Evolutionary conservation across 176 grass and related monocot genomes (phyloP).

Genomic region (Oryza coarctata): DNA sequence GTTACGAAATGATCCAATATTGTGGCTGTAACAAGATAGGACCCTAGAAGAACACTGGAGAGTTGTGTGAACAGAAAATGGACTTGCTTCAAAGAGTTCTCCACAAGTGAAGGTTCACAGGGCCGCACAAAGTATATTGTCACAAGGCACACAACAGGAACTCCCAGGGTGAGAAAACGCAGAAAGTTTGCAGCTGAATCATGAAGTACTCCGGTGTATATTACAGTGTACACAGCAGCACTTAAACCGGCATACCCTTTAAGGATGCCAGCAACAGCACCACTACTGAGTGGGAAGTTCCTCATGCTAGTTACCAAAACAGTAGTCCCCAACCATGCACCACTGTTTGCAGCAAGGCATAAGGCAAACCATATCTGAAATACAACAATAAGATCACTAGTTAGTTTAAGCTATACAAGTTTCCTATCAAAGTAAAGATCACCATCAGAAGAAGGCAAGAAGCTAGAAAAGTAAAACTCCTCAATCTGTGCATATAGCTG

Average conservation of each 20-base stretch:
- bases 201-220: constrained; percentile 68
- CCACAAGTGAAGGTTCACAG: constrained; percentile 71
- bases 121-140: constrained; percentile 90
- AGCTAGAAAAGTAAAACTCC: not conserved
- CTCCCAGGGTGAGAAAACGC: constrained; percentile 64
- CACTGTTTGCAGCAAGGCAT: constrained; percentile 79
- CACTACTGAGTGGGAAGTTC: constrained; percentile 90
- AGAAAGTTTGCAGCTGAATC: constrained; percentile 64
- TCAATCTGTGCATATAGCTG: not conserved
- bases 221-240: constrained; percentile 81
- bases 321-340: constrained; percentile 78
- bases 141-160: constrained; percentile 58
- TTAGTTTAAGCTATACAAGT: not conserved
- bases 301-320: constrained; percentile 93
- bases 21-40: constrained; percentile 66
- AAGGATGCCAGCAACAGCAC: constrained; percentile 84
- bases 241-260: constrained; percentile 82
- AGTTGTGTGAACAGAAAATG: constrained; percentile 86
- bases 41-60: constrained; percentile 61
- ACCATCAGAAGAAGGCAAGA: not conserved
- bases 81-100: constrained; percentile 52
- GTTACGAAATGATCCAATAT: constrained; percentile 51
- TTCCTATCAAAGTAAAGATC: not conserved
- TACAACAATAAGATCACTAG: not conserved
- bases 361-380: constrained; percentile 85